Evolutionary conservation across 1,284 basidiomycete species (phyloP).

Genomic region (Termitomyces sp.): DNA sequence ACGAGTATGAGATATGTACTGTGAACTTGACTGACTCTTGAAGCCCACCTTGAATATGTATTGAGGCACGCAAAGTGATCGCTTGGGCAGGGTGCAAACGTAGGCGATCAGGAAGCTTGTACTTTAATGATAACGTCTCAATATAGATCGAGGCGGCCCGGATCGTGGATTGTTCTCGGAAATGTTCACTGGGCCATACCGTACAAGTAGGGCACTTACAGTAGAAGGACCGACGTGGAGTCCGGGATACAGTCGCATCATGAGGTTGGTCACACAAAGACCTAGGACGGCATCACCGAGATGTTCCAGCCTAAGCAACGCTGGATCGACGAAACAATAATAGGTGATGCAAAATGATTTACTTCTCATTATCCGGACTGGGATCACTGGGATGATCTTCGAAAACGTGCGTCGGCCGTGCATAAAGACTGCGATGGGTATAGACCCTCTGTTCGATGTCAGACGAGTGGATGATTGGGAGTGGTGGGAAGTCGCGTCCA

Average conservation of each 20-base stretch:
- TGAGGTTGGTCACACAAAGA: constrained; percentile 56
- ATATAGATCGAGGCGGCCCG: constrained; percentile 2
- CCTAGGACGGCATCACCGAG: constrained; percentile 69
- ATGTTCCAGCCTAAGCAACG: constrained; percentile 54
- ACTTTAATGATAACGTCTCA: constrained; percentile 41
- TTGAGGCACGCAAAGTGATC: constrained; percentile 59
- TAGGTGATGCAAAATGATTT: constrained; percentile 15
- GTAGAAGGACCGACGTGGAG: constrained; percentile 73
- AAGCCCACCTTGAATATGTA: constrained; percentile 58
- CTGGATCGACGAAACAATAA: constrained; percentile 2
- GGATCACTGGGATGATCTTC: constrained; percentile 66
- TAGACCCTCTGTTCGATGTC: constrained; percentile 52
- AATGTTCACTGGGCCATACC: constrained; percentile 11
- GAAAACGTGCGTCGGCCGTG: constrained; percentile 64
- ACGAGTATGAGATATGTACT: constrained; percentile 4
- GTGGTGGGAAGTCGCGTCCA: constrained; percentile 36
- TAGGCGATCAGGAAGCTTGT: constrained; percentile 55
- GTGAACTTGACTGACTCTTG: background rate
- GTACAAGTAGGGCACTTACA: constrained; percentile 35
- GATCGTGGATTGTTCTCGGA: constrained; percentile 9
- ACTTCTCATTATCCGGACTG: constrained; percentile 78
- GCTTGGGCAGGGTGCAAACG: constrained; percentile 65
- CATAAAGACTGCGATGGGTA: constrained; percentile 67
- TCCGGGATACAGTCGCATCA: constrained; percentile 58
- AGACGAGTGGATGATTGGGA: constrained; percentile 45